Conservation (phyloP, 23 red algal genomes). For the Cyanidiococcus yangmingshanensis region DNA sequence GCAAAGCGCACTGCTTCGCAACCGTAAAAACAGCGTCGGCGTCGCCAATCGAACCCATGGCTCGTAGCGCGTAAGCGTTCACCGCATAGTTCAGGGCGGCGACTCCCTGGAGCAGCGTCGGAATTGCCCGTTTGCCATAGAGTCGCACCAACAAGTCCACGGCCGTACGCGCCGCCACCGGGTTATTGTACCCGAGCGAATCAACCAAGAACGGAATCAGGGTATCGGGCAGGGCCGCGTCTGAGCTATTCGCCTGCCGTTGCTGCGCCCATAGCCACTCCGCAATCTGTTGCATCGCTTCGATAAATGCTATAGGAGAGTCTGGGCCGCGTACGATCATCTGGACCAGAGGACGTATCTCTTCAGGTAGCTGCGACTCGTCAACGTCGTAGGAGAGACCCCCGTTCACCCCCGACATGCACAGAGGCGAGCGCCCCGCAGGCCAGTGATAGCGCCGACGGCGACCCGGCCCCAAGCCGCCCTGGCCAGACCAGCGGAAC, state of each 20-base stretch:
- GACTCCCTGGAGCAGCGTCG: slow-evolving; percentile 48
- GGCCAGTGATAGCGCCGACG: too few relatives aligned
- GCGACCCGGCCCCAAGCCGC: too few relatives aligned
- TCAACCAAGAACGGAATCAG: slow-evolving; percentile 81
- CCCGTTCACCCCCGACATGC: slow-evolving; percentile 89
- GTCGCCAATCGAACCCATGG: slow-evolving; percentile 43
- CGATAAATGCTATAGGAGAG: slow-evolving; percentile 58
- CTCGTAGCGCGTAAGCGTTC: slow-evolving; percentile 87
- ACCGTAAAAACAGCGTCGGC: slow-evolving; percentile 24
- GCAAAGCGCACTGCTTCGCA: slow-evolving; percentile 30
- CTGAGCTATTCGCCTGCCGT: neutral
- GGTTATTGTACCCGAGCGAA: slow-evolving; percentile 86
- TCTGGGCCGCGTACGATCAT: slow-evolving; percentile 54
- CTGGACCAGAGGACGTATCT: slow-evolving; percentile 31
- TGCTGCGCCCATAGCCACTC: neutral
- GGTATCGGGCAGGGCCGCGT: slow-evolving; percentile 11
- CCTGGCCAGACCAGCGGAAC: too few relatives aligned
- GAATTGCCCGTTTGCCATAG: slow-evolving; percentile 10
- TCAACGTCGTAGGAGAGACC: slow-evolving; percentile 84
- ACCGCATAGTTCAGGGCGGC: slow-evolving; percentile 90
- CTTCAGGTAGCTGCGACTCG: slow-evolving; percentile 27
- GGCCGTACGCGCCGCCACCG: slow-evolving; percentile 58
- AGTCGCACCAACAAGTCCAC: slow-evolving; percentile 36
- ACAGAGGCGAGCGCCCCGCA: too few relatives aligned
- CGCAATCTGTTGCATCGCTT: slow-evolving; percentile 45